These are phyloP conservation scores for Podosphaera fusca DNA, from an alignment of 2,329 filamentous ascomycete species.

Conservation along the genomic window DNA sequence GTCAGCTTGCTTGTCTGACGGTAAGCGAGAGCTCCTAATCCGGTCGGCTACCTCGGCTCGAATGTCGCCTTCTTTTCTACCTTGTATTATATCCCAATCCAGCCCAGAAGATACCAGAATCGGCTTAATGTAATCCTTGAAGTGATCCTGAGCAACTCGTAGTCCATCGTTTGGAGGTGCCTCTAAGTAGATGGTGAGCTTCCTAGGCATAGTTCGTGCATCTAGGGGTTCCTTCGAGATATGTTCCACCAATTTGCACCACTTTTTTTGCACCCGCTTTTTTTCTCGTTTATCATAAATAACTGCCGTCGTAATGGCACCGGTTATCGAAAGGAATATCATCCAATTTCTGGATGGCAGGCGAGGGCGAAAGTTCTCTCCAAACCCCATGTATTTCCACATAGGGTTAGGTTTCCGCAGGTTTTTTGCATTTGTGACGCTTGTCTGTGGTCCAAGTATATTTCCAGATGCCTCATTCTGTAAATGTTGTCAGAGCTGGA, in stretches of 20 bases:
- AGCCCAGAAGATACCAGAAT: slow-evolving; percentile 70
- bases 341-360: slow-evolving; percentile 94
- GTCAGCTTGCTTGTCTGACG: slow-evolving; percentile 15
- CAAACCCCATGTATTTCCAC: slow-evolving; percentile 56
- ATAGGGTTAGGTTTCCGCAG: slow-evolving; percentile 40
- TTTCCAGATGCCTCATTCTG: slow-evolving; percentile 16
- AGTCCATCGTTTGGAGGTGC: slow-evolving; percentile 73
- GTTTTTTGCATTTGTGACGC: slow-evolving; percentile 20
- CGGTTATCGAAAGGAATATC: slow-evolving; percentile 70
- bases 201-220: slow-evolving; percentile 52
- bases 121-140: slow-evolving; percentile 87
- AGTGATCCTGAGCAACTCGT: slow-evolving; percentile 73
- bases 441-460: slow-evolving; percentile 17
- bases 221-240: slow-evolving; percentile 55
- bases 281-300: slow-evolving; percentile 88
- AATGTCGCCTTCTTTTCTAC: slow-evolving; percentile 77
- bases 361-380: slow-evolving; percentile 54
- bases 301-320: slow-evolving; percentile 55
- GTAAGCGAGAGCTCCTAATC: slow-evolving; percentile 46
- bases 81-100: slow-evolving; percentile 93
- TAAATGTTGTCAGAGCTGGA: neutral
- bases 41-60: slow-evolving; percentile 68
- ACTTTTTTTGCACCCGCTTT: slow-evolving; percentile 62
- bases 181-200: slow-evolving; percentile 65
- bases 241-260: slow-evolving; percentile 66